Conservation (phyloP, 2,329 filamentous ascomycete species). For the Neonectria sp. region DNA sequence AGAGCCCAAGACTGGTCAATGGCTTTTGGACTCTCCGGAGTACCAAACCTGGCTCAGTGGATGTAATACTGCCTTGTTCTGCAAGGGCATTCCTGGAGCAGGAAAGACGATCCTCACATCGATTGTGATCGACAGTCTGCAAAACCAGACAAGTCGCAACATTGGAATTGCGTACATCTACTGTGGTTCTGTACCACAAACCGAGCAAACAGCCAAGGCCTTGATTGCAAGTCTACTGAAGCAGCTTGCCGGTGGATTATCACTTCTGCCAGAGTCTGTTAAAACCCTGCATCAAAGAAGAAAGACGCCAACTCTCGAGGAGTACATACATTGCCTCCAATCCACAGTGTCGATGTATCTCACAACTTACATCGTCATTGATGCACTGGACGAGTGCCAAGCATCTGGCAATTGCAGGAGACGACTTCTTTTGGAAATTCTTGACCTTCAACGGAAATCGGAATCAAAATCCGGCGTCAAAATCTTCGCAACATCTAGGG, state of each 20-base stretch:
- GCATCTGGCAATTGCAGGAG: background rate
- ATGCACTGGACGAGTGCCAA: conserved; percentile 47
- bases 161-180: conserved; percentile 51
- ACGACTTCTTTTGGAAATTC: conserved; percentile 13
- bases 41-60: background rate
- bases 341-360: conserved; percentile 1
- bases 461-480: conserved; percentile 7
- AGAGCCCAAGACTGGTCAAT: conserved; percentile 52
- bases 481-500: conserved; percentile 44
- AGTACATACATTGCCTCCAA: background rate
- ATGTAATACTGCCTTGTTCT: conserved; percentile 52
- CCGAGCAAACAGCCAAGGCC: conserved; percentile 41
- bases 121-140: background rate
- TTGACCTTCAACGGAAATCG: conserved; percentile 10
- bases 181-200: conserved; percentile 49
- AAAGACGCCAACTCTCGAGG: background rate
- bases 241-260: conserved; percentile 47
- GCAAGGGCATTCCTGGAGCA: conserved; percentile 21
- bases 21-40: background rate
- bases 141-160: background rate
- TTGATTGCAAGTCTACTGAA: conserved; percentile 51
- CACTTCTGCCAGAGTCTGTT: background rate
- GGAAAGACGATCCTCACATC: background rate
- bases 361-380: conserved; percentile 36
- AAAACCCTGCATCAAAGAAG: background rate